Percentiles rank a stretch among this genome's conserved stretches.
These are phyloP conservation scores for Chrysanthemum makinoi DNA, from an alignment of 129 eudicot genomes.

Conservation along the genomic window DNA sequence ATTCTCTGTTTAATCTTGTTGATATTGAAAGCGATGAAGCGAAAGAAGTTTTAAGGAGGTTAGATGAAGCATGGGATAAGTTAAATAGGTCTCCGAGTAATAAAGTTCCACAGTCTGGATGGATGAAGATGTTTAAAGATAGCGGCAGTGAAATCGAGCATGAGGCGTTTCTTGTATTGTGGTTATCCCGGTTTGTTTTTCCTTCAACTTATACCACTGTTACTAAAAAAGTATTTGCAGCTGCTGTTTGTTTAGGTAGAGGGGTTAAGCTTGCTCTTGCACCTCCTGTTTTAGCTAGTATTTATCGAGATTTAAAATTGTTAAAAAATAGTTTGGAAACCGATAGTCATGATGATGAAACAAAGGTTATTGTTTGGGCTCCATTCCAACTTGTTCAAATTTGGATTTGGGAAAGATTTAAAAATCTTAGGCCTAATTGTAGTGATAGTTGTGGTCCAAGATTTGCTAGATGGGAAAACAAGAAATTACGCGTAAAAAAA, in stretches of 20 bases:
- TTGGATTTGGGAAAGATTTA: conserved; percentile 42
- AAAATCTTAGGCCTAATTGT: not conserved
- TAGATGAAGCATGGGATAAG: conserved; percentile 3
- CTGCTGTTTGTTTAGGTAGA: conserved; percentile 29
- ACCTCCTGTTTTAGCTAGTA: conserved; percentile 36
- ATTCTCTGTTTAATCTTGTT: not conserved
- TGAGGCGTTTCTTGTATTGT: conserved; percentile 10
- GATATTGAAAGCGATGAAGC: not conserved
- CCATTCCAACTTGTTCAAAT: conserved; percentile 34
- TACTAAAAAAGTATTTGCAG: not conserved
- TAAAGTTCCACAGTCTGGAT: conserved; percentile 17
- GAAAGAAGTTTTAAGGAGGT: conserved; percentile 8
- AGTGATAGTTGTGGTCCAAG: not conserved
- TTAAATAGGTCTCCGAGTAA: not conserved
- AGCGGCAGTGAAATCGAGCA: conserved; percentile 16
- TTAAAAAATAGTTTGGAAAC: conserved; percentile 2
- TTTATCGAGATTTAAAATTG: conserved; percentile 30
- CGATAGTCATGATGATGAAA: not conserved
- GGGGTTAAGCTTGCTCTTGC: conserved; percentile 41
- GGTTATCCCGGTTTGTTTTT: conserved; percentile 42
- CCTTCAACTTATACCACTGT: conserved; percentile 13
- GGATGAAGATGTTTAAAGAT: conserved; percentile 34
- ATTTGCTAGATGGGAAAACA: conserved; percentile 28
- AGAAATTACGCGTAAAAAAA: conserved; percentile 8
- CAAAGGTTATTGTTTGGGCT: conserved; percentile 20